A percentile compares a stretch with the other conserved stretches of the same genome.
Conservation (phyloP, 345 rosid genomes). For the Populus davidiana region DNA sequence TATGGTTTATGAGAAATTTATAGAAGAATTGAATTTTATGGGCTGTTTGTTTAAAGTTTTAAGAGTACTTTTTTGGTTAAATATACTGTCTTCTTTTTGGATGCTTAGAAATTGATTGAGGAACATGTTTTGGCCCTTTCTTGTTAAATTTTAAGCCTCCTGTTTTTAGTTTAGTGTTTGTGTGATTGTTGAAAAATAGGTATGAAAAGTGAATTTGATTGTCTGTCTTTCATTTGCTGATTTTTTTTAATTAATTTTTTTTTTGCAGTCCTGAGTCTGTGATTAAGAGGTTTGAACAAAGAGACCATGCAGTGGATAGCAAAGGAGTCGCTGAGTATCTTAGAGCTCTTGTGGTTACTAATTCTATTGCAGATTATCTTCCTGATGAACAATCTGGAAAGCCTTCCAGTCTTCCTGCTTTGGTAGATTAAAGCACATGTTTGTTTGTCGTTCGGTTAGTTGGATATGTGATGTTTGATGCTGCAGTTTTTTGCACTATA, state of each 20-base stretch:
- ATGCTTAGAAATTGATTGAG: not conserved
- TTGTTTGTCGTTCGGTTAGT: not conserved
- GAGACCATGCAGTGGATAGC: slow-evolving; percentile 77
- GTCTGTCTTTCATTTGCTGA: no score
- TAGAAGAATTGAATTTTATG: not conserved
- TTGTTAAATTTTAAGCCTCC: not conserved
- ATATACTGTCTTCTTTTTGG: not conserved
- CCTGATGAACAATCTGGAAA: slow-evolving; percentile 83
- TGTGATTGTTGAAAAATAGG: not conserved
- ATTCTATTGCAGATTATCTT: slow-evolving; percentile 84
- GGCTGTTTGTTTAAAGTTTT: not conserved
- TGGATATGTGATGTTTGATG: not conserved
- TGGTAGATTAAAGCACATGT: slow-evolving; percentile 42
- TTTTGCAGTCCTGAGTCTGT: slow-evolving; percentile 76
- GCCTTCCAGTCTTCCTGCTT: slow-evolving; percentile 75
- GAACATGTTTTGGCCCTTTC: not conserved
- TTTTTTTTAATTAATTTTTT: not conserved
- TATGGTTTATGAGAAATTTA: not conserved
- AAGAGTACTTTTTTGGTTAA: not conserved
- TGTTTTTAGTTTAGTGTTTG: not conserved
- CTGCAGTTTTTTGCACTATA: not conserved
- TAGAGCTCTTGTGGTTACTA: slow-evolving; percentile 76
- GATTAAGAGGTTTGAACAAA: slow-evolving; percentile 81
- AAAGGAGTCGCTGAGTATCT: slow-evolving; percentile 88
- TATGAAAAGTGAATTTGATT: not conserved